Percentiles rank a stretch among this genome's conserved stretches.
Conservation (phyloP, 176 grass and related monocot genomes). For the Paspalum vaginatum region DNA sequence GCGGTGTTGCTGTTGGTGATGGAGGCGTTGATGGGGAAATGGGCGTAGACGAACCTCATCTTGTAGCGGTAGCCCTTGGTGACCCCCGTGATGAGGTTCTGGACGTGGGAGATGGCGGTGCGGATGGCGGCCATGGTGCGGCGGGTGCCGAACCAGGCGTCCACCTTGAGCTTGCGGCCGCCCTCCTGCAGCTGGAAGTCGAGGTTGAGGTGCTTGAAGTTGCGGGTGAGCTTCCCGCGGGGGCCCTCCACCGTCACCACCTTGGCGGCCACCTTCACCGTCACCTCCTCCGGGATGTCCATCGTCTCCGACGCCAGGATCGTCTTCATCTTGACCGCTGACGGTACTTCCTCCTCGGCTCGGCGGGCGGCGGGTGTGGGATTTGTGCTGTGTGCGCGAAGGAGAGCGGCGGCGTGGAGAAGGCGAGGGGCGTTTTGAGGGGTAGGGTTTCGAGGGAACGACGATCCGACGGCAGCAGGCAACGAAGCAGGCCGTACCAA, state of each 20-base stretch:
- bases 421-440: no score
- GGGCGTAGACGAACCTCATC: conserved; percentile 83
- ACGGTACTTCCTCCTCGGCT: no score
- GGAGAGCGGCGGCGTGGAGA: no score
- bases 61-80: conserved; percentile 86
- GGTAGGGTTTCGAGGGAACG: no score
- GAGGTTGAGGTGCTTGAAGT: conserved; percentile 91
- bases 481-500: no score
- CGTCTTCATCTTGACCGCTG: conserved; percentile 61
- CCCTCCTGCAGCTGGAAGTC: conserved; percentile 71
- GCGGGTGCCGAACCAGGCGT: conserved; percentile 78
- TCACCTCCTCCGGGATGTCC: conserved; percentile 73
- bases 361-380: no score
- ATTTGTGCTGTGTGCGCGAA: no score
- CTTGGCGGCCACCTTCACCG: conserved; percentile 78
- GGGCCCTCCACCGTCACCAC: conserved; percentile 68
- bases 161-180: conserved; percentile 67
- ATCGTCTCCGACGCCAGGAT: conserved; percentile 78
- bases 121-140: conserved; percentile 84
- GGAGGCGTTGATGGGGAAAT: conserved; percentile 85
- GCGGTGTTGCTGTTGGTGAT: conserved; percentile 51
- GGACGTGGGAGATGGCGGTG: conserved; percentile 83
- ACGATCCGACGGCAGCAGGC: no score
- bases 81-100: conserved; percentile 84
- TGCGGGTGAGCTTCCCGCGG: conserved; percentile 62